Evolutionary conservation across 139 green algal genomes (phyloP).

Genomic region (Chlorella sp.): DNA sequence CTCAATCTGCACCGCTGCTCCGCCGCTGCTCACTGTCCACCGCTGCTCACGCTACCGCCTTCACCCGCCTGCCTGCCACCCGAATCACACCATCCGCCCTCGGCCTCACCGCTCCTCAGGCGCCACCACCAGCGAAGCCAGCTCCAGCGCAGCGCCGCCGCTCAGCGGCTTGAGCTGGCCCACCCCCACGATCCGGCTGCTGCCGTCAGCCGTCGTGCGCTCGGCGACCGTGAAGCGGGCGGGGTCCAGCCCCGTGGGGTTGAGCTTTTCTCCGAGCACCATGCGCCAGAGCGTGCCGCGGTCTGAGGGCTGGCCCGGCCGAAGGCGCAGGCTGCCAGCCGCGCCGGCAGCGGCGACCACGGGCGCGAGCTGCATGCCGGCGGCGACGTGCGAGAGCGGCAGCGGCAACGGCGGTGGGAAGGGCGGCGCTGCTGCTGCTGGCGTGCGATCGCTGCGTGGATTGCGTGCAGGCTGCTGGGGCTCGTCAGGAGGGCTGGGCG

Average conservation of each 20-base stretch:
- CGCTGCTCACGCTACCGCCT: too few species aligned
- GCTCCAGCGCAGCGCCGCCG: background rate
- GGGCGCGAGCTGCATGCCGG: background rate
- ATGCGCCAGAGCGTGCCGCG: background rate
- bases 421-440: background rate
- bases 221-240: slow-evolving; percentile 24
- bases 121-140: slow-evolving; percentile 3
- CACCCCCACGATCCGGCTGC: background rate
- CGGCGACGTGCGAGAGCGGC: background rate
- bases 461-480: background rate
- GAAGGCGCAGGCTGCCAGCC: background rate
- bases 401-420: background rate
- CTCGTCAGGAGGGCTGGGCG: background rate
- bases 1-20: too few species aligned
- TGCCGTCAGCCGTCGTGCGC: background rate
- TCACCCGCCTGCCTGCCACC: too few species aligned
- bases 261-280: slow-evolving; percentile 2
- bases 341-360: background rate
- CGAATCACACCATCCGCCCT: too few species aligned
- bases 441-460: background rate
- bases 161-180: slow-evolving; percentile 11
- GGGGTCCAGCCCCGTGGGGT: slow-evolving; percentile 7
- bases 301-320: background rate
- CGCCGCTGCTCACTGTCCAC: too few species aligned
- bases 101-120: slow-evolving; percentile 9